Evolutionary conservation across 495 filamentous ascomycete species (phyloP).

Genomic region (Arthonia radiata): DNA sequence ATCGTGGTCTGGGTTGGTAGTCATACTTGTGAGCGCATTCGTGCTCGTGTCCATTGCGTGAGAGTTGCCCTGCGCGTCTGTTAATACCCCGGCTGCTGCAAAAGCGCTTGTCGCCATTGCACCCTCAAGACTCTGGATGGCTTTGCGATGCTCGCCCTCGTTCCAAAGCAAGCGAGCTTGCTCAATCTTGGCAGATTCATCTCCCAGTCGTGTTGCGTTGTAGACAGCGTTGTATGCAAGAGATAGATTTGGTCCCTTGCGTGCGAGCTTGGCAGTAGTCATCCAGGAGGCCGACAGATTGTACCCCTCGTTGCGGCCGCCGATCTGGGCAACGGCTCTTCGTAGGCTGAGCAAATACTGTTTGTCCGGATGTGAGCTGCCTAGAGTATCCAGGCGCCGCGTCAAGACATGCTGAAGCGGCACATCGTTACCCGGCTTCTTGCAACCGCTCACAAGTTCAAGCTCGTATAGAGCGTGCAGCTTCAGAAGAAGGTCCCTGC

Average conservation of each 20-base stretch:
- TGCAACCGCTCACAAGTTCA: conserved; percentile 41
- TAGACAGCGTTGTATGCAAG: conserved; percentile 84
- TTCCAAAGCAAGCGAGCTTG: conserved; percentile 86
- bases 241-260: conserved; percentile 57
- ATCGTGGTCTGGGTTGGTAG: too few relatives aligned
- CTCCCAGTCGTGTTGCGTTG: conserved; percentile 62
- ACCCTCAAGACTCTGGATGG: conserved; percentile 68
- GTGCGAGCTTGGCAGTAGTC: conserved; percentile 56
- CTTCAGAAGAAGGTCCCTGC: conserved; percentile 57
- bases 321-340: conserved; percentile 66
- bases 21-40: too few relatives aligned
- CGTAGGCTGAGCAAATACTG: conserved; percentile 81
- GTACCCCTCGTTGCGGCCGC: too few relatives aligned
- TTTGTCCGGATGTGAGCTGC: conserved; percentile 70
- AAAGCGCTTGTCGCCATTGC: conserved; percentile 60
- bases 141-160: conserved; percentile 80
- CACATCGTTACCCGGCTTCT: conserved; percentile 14
- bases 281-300: conserved; percentile 74
- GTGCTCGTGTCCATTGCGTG: too few relatives aligned
- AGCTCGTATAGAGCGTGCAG: conserved; percentile 74
- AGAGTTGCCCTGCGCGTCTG: too few relatives aligned
- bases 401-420: conserved; percentile 33
- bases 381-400: conserved; percentile 57
- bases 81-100: conserved; percentile 20
- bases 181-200: conserved; percentile 69